phyloP scores from a whole-genome alignment of 495 filamentous ascomycete genomes.

The Aspergillus haitiensis region DNA sequence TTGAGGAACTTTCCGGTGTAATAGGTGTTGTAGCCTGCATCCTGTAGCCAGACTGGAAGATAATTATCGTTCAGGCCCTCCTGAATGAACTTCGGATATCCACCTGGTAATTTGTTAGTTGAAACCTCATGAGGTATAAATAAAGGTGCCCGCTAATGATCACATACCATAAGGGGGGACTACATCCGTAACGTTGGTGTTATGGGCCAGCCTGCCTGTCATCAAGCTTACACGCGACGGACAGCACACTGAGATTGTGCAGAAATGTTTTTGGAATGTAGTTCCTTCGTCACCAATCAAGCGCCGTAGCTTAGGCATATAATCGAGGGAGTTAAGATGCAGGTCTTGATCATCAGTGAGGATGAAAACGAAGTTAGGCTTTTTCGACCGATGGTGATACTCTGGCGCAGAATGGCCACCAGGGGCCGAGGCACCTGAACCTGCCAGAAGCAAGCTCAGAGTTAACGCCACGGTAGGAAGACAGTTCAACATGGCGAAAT shows the following conservation, averaged over 20 bases:
- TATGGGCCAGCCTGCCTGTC: conserved; percentile 64
- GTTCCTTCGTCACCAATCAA: conserved; percentile 50
- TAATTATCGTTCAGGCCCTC: conserved; percentile 59
- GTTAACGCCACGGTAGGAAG: background rate
- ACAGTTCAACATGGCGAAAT: background rate
- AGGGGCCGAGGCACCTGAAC: background rate
- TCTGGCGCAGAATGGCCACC: background rate
- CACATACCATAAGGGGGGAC: conserved; percentile 54
- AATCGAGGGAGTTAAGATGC: conserved; percentile 53
- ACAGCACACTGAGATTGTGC: conserved; percentile 59
- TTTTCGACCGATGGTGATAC: background rate
- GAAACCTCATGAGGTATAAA: too few species aligned
- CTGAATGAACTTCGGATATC: conserved; percentile 61
- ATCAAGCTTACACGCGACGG: conserved; percentile 54
- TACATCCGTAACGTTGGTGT: conserved; percentile 67
- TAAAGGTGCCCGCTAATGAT: background rate
- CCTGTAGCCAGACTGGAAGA: conserved; percentile 62
- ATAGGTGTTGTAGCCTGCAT: conserved; percentile 62
- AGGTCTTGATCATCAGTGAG: conserved; percentile 60
- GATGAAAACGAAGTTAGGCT: conserved; percentile 58
- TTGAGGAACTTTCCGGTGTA: conserved; percentile 68
- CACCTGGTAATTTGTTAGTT: conserved; percentile 40
- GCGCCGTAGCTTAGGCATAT: conserved; percentile 49
- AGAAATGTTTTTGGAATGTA: conserved; percentile 50
- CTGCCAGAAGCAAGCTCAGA: background rate